Evolutionary conservation across 306 rosid genomes (phyloP), one percentile per base, ranked within the genome.

Genomic region (Trifolium fragiferum): DNA sequence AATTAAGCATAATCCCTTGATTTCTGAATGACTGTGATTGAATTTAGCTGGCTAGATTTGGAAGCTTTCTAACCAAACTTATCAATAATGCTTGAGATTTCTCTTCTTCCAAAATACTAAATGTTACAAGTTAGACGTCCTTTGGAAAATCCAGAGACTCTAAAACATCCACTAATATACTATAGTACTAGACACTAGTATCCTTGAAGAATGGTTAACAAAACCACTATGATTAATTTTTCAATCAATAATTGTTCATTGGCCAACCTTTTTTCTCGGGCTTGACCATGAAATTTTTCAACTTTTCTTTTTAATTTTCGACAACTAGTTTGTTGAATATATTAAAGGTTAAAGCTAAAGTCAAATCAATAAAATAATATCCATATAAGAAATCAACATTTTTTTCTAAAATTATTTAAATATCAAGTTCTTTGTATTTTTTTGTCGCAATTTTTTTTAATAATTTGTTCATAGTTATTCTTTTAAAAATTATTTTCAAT

Each of bases 1-100:
- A 30, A 82, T 71, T 75, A 49, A 66, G 74, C 85, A 87, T 72
- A 72, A 75, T 79, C 71, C 91, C 90, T 19, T 83, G 75, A 85
- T 83, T 83, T 80, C 63, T 54, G 82, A 76, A 77, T 71, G 82
- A 77, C 65, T 62, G 44, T 21, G 77, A 81, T 81, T 79, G 76
- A 81, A 86, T 60, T 84, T 66, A 63, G 75, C 63, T 80, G 70
- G 80, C 84, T 77, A 61, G 66, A 75, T 83, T 83, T 83, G 88
- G 85, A 82, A 18, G 64, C 68, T 81, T 86, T 72, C 78, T 23
- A 40, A 63, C 70, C 65, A 71, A 3, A 25, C 82, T 68, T 73
- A 75, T 62, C 50, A 83, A 70, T 74, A 64, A 68, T 73, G 78
- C 55, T 47, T 19, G 46, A 51, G 32, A 14, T 75, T 75, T 77